Evolutionary conservation across 805 yeast genomes (phyloP), one percentile per base, ranked within the genome.

Genomic region (Hanseniaspora jakobsenii): DNA sequence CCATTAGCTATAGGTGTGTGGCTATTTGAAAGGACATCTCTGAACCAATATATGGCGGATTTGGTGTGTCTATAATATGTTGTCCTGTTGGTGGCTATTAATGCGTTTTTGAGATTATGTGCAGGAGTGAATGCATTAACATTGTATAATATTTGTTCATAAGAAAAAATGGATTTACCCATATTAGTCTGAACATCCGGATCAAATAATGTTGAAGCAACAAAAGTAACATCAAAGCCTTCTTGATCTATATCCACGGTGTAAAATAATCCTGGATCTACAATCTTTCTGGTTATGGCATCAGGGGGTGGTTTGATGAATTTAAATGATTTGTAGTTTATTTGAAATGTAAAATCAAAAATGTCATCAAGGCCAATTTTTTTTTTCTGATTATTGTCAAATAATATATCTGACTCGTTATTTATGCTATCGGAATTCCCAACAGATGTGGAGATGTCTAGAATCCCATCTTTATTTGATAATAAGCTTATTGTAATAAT

Each of bases 51-150:
- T 18, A 62, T 52, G 0, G 78, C 78, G 32, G 59, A 62, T 0
- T 76, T 63, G 0, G 94, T 83, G 56, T 84, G 85, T 51, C 95
- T 70, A 71, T 77, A 84, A 53, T 76, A 72, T 24, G 56, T 54
- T 12, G 58, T 55, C 10, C 49, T 46, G 45, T 82, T 71, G 0
- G 91, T 69, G 4, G 62, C 61, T 2, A 85, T 57, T 10, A 89
- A 57, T 1, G 76, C 79, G 52, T 63, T 69, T 18, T 68, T 60
- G 16, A 70, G 57, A 8, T 66, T 56, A 31, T 66, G 63, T 51
- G 71, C 74, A 6, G 78, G 61, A 4, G 67, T 61, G 10, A 68
- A 54, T 0, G 63, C 51, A 6, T 68, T 66, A 1, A 79, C 64
- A 0, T 49, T 37, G 36, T 72, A 58, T 2, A 58, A 60, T 0